Evolutionary conservation across 164 flowering plant species (phyloP).

Genomic region (Aristolochia fimbriata): DNA sequence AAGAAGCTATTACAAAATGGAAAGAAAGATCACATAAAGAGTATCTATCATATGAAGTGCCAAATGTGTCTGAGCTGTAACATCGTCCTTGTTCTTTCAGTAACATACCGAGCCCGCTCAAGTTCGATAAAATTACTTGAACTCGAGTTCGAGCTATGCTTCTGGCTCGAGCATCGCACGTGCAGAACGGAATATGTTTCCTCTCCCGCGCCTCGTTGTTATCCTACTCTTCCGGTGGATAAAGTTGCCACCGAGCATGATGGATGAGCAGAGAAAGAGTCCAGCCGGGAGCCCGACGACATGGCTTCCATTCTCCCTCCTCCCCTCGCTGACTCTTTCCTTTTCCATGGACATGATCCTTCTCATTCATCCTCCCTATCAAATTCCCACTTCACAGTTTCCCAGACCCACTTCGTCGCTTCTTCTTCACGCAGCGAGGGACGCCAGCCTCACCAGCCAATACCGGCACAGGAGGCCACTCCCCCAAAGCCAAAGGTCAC

Average conservation of each 20-base stretch:
- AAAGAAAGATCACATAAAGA: too few relatives aligned
- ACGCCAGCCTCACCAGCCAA: background rate
- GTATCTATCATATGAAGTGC: too few relatives aligned
- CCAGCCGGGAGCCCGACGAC: background rate
- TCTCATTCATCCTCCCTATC: background rate
- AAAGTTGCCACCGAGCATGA: background rate
- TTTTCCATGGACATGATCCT: background rate
- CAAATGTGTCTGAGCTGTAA: too few relatives aligned
- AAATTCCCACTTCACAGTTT: background rate
- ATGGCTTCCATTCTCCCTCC: constrained; percentile 5
- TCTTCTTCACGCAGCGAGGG: background rate
- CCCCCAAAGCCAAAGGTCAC: constrained; percentile 15
- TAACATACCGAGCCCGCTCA: too few relatives aligned
- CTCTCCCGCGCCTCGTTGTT: too few relatives aligned
- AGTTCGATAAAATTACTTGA: too few relatives aligned
- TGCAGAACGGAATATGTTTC: too few relatives aligned
- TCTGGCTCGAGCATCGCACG: too few relatives aligned
- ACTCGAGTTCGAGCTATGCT: too few relatives aligned
- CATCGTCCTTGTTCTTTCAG: too few relatives aligned
- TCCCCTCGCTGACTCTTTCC: background rate
- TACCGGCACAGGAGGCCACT: background rate
- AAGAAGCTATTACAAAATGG: too few relatives aligned
- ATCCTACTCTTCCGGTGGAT: background rate
- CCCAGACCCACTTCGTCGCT: background rate
- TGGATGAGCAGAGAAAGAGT: background rate